Conservation (phyloP, 352 stramenopile genomes). For the Globisporangium spinosum region DNA sequence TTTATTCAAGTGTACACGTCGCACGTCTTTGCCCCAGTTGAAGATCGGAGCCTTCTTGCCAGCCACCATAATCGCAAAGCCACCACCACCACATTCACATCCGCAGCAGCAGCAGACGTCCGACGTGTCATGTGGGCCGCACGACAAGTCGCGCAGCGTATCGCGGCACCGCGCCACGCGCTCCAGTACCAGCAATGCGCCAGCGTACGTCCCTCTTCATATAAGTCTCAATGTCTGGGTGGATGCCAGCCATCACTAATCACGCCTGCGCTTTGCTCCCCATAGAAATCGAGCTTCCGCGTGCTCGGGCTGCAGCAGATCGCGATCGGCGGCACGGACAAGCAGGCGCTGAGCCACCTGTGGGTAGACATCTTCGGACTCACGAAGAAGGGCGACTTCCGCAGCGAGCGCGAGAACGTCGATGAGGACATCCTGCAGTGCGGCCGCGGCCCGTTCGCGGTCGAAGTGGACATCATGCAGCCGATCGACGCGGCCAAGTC, state of each 20-base stretch:
- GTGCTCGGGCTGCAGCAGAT: slow-evolving; percentile 98
- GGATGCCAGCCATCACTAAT: background rate
- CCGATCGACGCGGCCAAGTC: slow-evolving; percentile 91
- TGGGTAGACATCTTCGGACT: slow-evolving; percentile 86
- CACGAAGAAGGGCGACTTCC: slow-evolving; percentile 59
- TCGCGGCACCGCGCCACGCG: slow-evolving; percentile 2
- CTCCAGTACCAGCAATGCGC: slow-evolving; percentile 22
- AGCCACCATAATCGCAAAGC: background rate
- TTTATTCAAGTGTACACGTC: background rate
- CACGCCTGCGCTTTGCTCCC: background rate
- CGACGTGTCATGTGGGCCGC: background rate
- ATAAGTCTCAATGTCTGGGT: background rate
- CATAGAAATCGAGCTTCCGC: slow-evolving; percentile 79
- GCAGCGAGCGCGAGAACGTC: slow-evolving; percentile 94
- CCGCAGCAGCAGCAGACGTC: background rate
- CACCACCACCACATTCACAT: background rate
- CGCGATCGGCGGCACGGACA: slow-evolving; percentile 91
- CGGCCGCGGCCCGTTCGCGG: slow-evolving; percentile 87
- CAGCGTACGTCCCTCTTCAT: slow-evolving; percentile 9
- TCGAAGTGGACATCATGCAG: slow-evolving; percentile 99
- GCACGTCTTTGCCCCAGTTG: background rate
- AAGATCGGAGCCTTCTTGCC: background rate
- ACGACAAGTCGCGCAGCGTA: slow-evolving; percentile 11
- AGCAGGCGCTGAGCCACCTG: slow-evolving; percentile 78
- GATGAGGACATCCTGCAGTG: slow-evolving; percentile 96